A percentile compares a stretch with the other conserved stretches of the same genome.
phyloP scores from a whole-genome alignment of 2,329 filamentous ascomycete species.

The Fusarium scirpi region DNA sequence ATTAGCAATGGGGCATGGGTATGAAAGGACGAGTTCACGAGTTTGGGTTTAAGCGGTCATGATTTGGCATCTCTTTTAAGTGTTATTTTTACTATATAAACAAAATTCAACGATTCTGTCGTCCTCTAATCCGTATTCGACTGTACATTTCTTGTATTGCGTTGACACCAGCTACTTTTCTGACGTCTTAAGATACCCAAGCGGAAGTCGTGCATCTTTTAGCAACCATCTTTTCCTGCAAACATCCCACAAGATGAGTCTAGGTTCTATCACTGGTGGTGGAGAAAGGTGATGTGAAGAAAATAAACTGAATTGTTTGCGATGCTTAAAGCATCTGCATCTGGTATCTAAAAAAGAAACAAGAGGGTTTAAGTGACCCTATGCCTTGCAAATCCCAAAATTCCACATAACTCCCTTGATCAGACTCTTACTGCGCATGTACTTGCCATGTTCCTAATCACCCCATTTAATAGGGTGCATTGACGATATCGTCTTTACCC shows the following conservation, averaged over 20 bases:
- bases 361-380: slow-evolving; percentile 22
- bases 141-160: background rate
- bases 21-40: slow-evolving; percentile 43
- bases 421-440: slow-evolving; percentile 15
- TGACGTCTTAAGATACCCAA: background rate
- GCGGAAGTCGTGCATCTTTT: background rate
- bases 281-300: background rate
- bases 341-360: slow-evolving; percentile 47
- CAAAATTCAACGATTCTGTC: slow-evolving; percentile 1
- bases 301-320: slow-evolving; percentile 23
- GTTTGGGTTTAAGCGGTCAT: slow-evolving; percentile 43
- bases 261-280: background rate
- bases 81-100: slow-evolving; percentile 28
- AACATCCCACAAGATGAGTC: background rate
- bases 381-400: slow-evolving; percentile 36
- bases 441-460: background rate
- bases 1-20: slow-evolving; percentile 24
- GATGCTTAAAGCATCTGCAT: slow-evolving; percentile 34
- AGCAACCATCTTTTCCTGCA: background rate
- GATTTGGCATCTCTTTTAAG: slow-evolving; percentile 33
- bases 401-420: slow-evolving; percentile 42
- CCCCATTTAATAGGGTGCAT: slow-evolving; percentile 69
- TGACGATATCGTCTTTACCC: slow-evolving; percentile 85
- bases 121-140: background rate
- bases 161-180: background rate